Evolutionary conservation across 495 filamentous ascomycete species (phyloP).

Genomic region (Podospora tetraspora): DNA sequence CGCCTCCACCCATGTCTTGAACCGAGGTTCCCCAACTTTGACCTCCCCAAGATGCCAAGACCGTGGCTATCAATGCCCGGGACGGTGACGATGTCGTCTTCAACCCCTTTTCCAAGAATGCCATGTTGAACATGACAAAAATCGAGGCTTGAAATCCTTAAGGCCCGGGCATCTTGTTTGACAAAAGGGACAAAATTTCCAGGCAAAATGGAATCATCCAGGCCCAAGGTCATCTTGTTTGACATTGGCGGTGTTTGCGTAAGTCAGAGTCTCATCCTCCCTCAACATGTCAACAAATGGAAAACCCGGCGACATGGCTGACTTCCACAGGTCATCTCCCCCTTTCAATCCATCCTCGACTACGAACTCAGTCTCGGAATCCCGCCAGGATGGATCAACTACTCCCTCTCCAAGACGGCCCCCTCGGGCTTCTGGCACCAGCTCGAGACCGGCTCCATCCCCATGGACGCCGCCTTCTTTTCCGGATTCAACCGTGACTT

Average conservation of each 20-base stretch:
- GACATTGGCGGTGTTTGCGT: slow-evolving; percentile 97
- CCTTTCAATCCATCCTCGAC: slow-evolving; percentile 85
- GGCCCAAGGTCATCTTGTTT: slow-evolving; percentile 77
- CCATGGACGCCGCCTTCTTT: slow-evolving; percentile 70
- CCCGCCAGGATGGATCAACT: slow-evolving; percentile 84
- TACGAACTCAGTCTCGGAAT: slow-evolving; percentile 74
- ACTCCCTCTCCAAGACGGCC: slow-evolving; percentile 69
- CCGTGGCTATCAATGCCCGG: background rate
- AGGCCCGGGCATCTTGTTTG: no score
- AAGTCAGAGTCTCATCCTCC: slow-evolving; percentile 35
- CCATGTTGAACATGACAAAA: background rate
- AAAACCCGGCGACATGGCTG: no score
- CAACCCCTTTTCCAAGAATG: background rate
- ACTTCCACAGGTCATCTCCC: slow-evolving; percentile 69
- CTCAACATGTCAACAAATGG: background rate
- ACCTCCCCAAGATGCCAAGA: background rate
- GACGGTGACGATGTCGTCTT: background rate
- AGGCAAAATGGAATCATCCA: slow-evolving; percentile 26
- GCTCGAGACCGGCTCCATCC: slow-evolving; percentile 70
- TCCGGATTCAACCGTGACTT: slow-evolving; percentile 70
- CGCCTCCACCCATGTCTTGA: background rate
- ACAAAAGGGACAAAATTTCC: slow-evolving; percentile 1
- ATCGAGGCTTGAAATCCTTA: background rate
- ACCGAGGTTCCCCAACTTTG: slow-evolving; percentile 19
- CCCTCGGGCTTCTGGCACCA: slow-evolving; percentile 86